Percentiles rank a stretch among this genome's conserved stretches.
phyloP scores from a whole-genome alignment of 495 filamentous ascomycete species.

The Neurospora sp. region DNA sequence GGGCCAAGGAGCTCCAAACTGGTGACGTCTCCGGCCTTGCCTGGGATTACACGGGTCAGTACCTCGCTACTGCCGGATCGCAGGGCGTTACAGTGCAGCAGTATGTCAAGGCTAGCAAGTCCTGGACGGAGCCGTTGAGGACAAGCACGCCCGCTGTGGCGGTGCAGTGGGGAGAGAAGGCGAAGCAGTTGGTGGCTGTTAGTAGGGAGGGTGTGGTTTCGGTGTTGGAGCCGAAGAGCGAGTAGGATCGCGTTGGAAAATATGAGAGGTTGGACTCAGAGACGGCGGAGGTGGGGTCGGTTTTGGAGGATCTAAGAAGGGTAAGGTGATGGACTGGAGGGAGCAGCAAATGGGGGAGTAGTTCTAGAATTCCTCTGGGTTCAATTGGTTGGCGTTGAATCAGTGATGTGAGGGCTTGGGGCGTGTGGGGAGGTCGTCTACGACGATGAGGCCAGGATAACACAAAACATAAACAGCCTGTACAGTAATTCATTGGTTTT shows the following conservation, averaged over 20 bases:
- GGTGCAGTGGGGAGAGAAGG: slow-evolving; percentile 65
- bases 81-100: slow-evolving; percentile 78
- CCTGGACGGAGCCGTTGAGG: slow-evolving; percentile 79
- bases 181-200: slow-evolving; percentile 63
- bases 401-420: neutral
- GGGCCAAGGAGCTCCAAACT: slow-evolving; percentile 71
- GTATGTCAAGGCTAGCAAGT: slow-evolving; percentile 72
- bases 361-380: neutral
- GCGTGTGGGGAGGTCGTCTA: neutral
- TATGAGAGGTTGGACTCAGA: neutral
- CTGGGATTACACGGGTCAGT: slow-evolving; percentile 96
- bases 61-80: slow-evolving; percentile 70
- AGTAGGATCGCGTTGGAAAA: neutral
- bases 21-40: slow-evolving; percentile 62
- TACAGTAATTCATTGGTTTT: neutral
- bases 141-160: slow-evolving; percentile 63
- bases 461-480: neutral
- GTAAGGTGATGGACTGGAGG: neutral
- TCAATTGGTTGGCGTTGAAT: neutral
- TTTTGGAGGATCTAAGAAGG: neutral
- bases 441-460: neutral
- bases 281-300: neutral
- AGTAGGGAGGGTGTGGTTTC: slow-evolving; percentile 64
- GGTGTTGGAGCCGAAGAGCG: slow-evolving; percentile 39
- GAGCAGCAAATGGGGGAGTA: neutral